Base-by-base conservation (phyloP, 305 asterid species). In the Nicotiana rustica region DNA sequence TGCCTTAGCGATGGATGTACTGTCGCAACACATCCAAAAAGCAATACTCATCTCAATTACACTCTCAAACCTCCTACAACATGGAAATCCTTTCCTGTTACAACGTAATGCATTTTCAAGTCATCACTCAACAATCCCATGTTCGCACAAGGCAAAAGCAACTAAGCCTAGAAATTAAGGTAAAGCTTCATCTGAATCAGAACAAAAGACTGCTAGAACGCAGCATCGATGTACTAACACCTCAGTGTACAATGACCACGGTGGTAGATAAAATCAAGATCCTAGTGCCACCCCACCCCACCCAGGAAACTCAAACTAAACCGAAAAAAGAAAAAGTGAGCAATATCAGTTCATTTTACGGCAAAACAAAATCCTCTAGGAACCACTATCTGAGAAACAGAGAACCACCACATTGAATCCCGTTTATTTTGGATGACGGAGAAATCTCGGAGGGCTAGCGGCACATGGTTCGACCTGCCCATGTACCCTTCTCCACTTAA, bases 31-130 rank as follows among this genome's bases (percentile, higher is more conserved):
- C 25, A 25, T 25, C 25, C 25, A 35, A 73, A 73, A 73, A 21
- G 7, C 41, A 73, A 71, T 44, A 44, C 13, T 71, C 60, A 19
- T 44, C 60, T 71, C 78, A 44, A 71, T 6, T 12, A 44, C 61
- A 71, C 25, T 71, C 47, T 71, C 61, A 71, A 44, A 71, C 78
- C 78, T 10, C 35, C 57, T 69, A 41, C 10, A 18, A 18, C 77
- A 18, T 69, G 10, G 44, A 69, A 4, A 17, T n/a, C 41, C 76
- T 36, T 17, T n/a, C 60, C 18, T 18, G 18, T 47, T 47, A 71
- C 61, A 21, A 71, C 62, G 21, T 70, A 73, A 21, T 73, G 62
- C 41, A 73, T 73, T 47, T 70, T 12, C 38, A 47, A 71, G 31
- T 47, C 19, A 71, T 44, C 0, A 0, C 0, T 47, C 38, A 71